phyloP scores from a whole-genome alignment of 2,329 filamentous ascomycete species.

The Diaporthe australafricana region DNA sequence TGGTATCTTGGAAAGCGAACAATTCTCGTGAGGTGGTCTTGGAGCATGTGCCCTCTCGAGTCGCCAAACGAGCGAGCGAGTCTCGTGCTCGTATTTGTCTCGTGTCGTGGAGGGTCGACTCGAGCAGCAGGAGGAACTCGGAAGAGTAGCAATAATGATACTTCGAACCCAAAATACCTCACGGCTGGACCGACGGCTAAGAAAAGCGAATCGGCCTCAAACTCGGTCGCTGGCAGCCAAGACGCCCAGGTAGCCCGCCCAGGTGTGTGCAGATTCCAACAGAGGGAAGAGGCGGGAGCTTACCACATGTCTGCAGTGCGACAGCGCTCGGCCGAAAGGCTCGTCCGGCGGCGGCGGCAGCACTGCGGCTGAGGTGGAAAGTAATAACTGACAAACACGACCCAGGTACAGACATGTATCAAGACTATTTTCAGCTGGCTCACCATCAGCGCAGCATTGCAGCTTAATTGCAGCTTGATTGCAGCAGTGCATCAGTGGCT shows the following conservation, averaged over 20 bases:
- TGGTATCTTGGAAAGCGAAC: background rate
- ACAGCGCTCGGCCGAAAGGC: conserved; percentile 20
- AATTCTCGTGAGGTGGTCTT: background rate
- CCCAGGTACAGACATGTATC: background rate
- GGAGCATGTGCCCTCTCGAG: background rate
- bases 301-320: background rate
- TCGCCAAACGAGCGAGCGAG: background rate
- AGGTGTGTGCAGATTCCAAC: background rate
- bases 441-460: background rate
- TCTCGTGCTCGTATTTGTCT: conserved; percentile 18
- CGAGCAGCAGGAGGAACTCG: too few species aligned
- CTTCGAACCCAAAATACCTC: background rate
- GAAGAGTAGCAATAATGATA: background rate
- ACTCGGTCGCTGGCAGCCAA: background rate
- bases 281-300: conserved; percentile 23
- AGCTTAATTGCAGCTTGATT: too few species aligned
- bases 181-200: conserved; percentile 9
- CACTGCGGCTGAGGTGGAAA: background rate
- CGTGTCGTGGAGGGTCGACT: background rate
- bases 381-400: background rate
- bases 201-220: background rate
- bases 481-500: background rate
- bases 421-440: conserved; percentile 17
- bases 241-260: background rate
- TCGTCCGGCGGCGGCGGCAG: conserved; percentile 10